phyloP scores from a whole-genome alignment of 495 filamentous ascomycete species.

The Xanthoparmelia taractica region DNA sequence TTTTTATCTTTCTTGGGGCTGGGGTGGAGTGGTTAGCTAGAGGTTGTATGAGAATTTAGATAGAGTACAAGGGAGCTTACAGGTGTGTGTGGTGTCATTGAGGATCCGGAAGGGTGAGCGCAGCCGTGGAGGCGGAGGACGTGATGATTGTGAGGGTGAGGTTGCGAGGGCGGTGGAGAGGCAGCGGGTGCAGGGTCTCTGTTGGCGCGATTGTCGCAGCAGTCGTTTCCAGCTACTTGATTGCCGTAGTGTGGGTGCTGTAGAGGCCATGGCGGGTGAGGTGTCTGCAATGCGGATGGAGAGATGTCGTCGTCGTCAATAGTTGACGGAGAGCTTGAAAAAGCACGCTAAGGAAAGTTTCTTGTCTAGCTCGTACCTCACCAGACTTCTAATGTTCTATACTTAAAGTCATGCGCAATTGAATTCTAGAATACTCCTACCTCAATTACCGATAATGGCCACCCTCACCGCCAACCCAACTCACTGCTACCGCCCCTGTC shows the following conservation, averaged over 20 bases:
- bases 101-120: constrained; percentile 15
- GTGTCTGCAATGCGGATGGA: neutral
- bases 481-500: constrained; percentile 22
- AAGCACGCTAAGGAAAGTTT: constrained; percentile 11
- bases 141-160: constrained; percentile 33
- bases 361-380: neutral
- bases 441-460: neutral
- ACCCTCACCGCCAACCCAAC: neutral
- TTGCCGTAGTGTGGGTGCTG: constrained; percentile 45
- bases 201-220: constrained; percentile 40
- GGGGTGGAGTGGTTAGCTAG: neutral
- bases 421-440: neutral
- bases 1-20: constrained; percentile 43
- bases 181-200: constrained; percentile 35
- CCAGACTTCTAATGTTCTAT: neutral
- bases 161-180: constrained; percentile 38
- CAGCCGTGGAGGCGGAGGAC: constrained; percentile 27
- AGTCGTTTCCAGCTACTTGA: constrained; percentile 59
- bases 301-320: neutral
- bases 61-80: neutral
- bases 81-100: constrained; percentile 2
- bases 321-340: constrained; percentile 4
- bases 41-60: neutral
- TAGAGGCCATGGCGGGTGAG: constrained; percentile 46
- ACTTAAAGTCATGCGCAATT: neutral